These are phyloP conservation scores for Teratosphaeria pseudoeucalypti DNA, from an alignment of 2,329 filamentous ascomycete species.

Conservation along the genomic window DNA sequence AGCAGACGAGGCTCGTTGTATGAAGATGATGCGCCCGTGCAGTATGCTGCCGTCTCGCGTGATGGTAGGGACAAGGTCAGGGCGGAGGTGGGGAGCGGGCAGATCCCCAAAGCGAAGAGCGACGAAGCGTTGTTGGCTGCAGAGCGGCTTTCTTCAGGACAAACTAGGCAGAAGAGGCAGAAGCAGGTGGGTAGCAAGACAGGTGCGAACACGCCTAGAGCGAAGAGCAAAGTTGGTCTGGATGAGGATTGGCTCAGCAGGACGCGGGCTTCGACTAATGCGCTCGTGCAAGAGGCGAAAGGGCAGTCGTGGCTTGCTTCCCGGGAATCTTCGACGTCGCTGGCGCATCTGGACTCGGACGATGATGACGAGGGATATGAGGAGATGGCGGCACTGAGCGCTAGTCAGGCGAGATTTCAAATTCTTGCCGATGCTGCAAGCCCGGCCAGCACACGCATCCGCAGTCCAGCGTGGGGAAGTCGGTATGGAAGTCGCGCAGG, in stretches of 20 bases:
- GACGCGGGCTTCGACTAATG: slow-evolving; percentile 46
- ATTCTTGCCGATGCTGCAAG: slow-evolving; percentile 6
- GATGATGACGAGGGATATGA: slow-evolving; percentile 25
- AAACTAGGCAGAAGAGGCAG: slow-evolving; percentile 11
- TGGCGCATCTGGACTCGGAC: slow-evolving; percentile 29
- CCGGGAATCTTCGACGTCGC: slow-evolving; percentile 41
- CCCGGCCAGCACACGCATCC: neutral
- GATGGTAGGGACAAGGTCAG: slow-evolving; percentile 1
- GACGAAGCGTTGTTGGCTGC: slow-evolving; percentile 29
- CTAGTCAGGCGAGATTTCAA: slow-evolving; percentile 15
- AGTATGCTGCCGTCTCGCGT: slow-evolving; percentile 6
- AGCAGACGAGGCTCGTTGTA: slow-evolving; percentile 22
- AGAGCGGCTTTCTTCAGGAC: slow-evolving; percentile 11
- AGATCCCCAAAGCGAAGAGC: slow-evolving; percentile 37
- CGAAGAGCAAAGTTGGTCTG: slow-evolving; percentile 3
- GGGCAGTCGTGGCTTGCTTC: slow-evolving; percentile 53
- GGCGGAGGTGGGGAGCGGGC: slow-evolving; percentile 13
- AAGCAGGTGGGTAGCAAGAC: slow-evolving; percentile 22
- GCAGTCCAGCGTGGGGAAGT: slow-evolving; percentile 19
- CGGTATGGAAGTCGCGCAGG: slow-evolving; percentile 27
- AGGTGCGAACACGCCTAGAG: slow-evolving; percentile 10
- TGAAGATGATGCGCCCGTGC: slow-evolving; percentile 15
- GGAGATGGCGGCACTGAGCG: slow-evolving; percentile 22
- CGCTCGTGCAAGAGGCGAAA: slow-evolving; percentile 48
- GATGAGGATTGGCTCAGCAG: slow-evolving; percentile 51